Evolutionary conservation across 1,284 basidiomycete species (phyloP), one percentile per base, ranked within the genome.

Genomic region (Anthracocystis panici-leucophaei): DNA sequence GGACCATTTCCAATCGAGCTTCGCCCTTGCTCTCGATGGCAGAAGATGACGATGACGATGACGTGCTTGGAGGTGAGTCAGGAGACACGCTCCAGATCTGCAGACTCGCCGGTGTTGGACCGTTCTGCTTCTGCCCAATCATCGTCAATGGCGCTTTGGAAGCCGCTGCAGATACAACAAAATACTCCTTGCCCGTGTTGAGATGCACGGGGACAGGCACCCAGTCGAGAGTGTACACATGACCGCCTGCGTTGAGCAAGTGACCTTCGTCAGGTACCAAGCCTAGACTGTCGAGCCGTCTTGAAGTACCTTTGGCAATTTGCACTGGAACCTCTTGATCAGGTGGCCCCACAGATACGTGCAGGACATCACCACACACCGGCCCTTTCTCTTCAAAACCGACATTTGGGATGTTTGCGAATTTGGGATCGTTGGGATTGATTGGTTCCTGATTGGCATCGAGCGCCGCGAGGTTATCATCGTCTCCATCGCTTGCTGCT

Each of bases 181-280:
- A 65, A 48, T 53, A 72, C 57, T 79, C 75, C 18, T 62, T 69
- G 9, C 70, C 77, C 33, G 31, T 46, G 40, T 74, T 70, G 27
- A 74, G 62, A 42, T 79, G 74, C 12, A 77, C 46, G 0, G 71
- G 75, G 0, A 77, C 41, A 12, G 71, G 71, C 16, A 54, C 75
- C 77, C 77, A 79, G 44, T 72, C 77, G 21, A 79, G 41, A n/a
- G 46, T 68, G 20, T 79, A 79, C 8, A 79, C 71, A 38, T 79
- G 70, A 5, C 75, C 74, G 10, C 77, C 77, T 0, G 40, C 70
- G 31, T 79, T 79, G 44, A 77, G 50, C 10, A 79, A 16, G 31
- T 74, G 71, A 2, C 71, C 70, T n/a, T 79, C 61, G 25, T 75
- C 72, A 3, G 51, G 54, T 11, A 62, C 53, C 18, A 76, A 58